A percentile compares a stretch with the other conserved stretches of the same genome.
Evolutionary conservation across 306 rosid genomes (phyloP).

Genomic region (Prunus persica): Prunus_persica_NCBIv2 NC_034013.1:15531001-15531500

Average conservation of each 20-base stretch:
- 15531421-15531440: slow-evolving; percentile 72
- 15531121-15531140: too few relatives aligned
- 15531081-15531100: too few relatives aligned
- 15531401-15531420: slow-evolving; percentile 76
- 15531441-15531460: slow-evolving; percentile 70
- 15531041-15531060: too few relatives aligned
- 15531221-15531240: slow-evolving; percentile 81
- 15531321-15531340: slow-evolving; percentile 18
- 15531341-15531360: slow-evolving; percentile 21
- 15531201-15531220: slow-evolving; percentile 54
- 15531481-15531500: not conserved
- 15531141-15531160: not conserved
- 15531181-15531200: slow-evolving; percentile 12
- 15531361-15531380: slow-evolving; percentile 16
- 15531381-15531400: slow-evolving; percentile 62
- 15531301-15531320: not conserved
- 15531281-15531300: slow-evolving; percentile 47
- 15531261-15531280: slow-evolving; percentile 70
- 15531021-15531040: fast-evolving
- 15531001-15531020: too few relatives aligned
- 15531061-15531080: too few relatives aligned
- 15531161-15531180: slow-evolving; percentile 22
- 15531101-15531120: too few relatives aligned
- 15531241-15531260: slow-evolving; percentile 70
- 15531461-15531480: slow-evolving; percentile 41